Evolutionary conservation across 2,329 filamentous ascomycete species (phyloP), one percentile per base, ranked within the genome.

Genomic region (Microcyclospora pomicola): DNA sequence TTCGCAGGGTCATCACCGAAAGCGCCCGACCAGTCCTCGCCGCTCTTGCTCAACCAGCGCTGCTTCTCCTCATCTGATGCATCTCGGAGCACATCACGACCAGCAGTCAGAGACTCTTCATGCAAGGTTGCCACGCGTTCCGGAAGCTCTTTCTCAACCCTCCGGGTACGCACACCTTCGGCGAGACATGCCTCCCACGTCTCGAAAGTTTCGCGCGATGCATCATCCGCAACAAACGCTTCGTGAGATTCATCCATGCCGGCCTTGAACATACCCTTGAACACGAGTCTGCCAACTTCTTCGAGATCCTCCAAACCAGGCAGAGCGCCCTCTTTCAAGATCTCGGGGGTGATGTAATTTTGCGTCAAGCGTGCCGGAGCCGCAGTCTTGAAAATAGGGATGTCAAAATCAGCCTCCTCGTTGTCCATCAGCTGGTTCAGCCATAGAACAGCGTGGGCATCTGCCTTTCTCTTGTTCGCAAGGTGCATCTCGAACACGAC

Each of bases 151-250:
- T 77, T 71, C 9, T 72, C 65, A 1, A 95, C 84, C 19, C 75
- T 71, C 39, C 77, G 72, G 11, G 69, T 62, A 2, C 91, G 76
- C 0, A 94, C 83, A 10, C 88, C 88, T 59, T 96, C 87, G 0
- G 85, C 77, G 31, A 81, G 75, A 57, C 88, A 95, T 0, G 86
- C 83, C 59, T 95, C 86, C 85, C 87, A 96, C 0, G 81, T 82
- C 63, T 96, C 88, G 46, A 84, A 93, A 0, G 87, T 95, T 65
- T 96, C 91, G 27, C 88, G 79, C 1, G 81, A 80, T 55, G 93
- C 78, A 52, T 93, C 94, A 59, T 92, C 83, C 34, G 77, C 73
- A 15, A 94, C 78, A 49, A 94, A 95, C 1, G 69, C 70, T 47
- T 83, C 72, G 55, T 96, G 91, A 13, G 84, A 81, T 38, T 83